A percentile compares a stretch with the other conserved stretches of the same genome.
Conservation (phyloP, 306 rosid genomes). For the Quercus aquifolioides region DNA sequence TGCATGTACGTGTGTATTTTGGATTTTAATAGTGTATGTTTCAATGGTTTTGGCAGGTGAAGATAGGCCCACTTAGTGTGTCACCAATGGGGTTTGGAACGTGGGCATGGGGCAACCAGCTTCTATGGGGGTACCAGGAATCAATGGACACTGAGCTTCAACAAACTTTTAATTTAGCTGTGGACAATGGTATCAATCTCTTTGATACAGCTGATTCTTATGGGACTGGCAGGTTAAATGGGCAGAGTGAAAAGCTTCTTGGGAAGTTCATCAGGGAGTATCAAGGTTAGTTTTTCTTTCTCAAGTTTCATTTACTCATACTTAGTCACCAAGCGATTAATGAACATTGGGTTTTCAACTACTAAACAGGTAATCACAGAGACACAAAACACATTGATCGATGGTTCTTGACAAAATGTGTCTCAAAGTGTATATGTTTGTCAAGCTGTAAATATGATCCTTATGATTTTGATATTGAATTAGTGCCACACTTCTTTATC, state of each 20-base stretch:
- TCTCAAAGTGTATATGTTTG: neutral
- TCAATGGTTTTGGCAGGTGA: constrained; percentile 48
- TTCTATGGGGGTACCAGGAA: constrained; percentile 83
- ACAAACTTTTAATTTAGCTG: constrained; percentile 63
- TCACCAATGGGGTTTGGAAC: constrained; percentile 98
- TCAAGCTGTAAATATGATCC: neutral
- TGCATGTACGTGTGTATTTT: neutral
- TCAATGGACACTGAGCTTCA: constrained; percentile 91
- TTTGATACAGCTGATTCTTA: constrained; percentile 94
- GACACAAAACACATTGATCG: too few relatives aligned
- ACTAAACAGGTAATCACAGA: neutral
- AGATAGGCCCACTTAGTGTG: constrained; percentile 79
- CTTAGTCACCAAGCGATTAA: neutral
- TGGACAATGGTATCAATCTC: constrained; percentile 77
- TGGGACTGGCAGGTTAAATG: constrained; percentile 87
- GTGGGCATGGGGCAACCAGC: constrained; percentile 99
- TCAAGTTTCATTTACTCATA: neutral
- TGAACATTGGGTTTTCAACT: neutral
- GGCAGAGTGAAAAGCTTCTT: constrained; percentile 86
- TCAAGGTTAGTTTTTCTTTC: constrained; percentile 48
- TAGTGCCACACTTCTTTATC: neutral
- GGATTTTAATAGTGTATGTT: neutral
- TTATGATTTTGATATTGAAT: neutral
- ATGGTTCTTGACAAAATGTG: neutral
- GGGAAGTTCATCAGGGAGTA: constrained; percentile 68